These are phyloP conservation scores for Corinectria fuckeliana DNA, from an alignment of 2,329 filamentous ascomycete genomes.

Conservation along the genomic window DNA sequence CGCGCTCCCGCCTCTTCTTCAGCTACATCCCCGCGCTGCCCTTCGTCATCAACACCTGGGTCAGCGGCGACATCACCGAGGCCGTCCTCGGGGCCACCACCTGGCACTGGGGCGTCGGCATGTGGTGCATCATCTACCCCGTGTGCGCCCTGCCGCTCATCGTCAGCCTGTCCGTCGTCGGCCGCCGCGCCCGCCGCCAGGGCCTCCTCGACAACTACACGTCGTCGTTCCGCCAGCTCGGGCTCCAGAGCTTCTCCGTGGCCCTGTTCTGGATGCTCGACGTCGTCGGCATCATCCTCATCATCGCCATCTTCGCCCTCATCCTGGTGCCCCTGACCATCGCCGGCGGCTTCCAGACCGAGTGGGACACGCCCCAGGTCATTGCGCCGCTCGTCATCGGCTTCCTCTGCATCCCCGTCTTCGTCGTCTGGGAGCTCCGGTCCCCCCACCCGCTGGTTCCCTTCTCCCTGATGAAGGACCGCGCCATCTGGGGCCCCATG, in stretches of 20 bases:
- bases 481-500: conserved; percentile 68
- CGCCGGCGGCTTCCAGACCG: conserved; percentile 49
- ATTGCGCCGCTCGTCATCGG: conserved; percentile 54
- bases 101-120: conserved; percentile 70
- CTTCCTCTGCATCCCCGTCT: conserved; percentile 56
- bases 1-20: conserved; percentile 67
- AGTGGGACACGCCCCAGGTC: conserved; percentile 48
- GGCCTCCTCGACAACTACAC: conserved; percentile 51
- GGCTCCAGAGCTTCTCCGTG: conserved; percentile 41
- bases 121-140: conserved; percentile 70
- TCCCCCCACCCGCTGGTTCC: conserved; percentile 63
- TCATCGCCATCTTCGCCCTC: conserved; percentile 55
- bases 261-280: conserved; percentile 57
- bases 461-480: conserved; percentile 66
- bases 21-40: conserved; percentile 67
- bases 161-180: conserved; percentile 56
- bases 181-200: conserved; percentile 57
- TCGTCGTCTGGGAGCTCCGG: conserved; percentile 56
- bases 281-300: conserved; percentile 51
- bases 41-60: conserved; percentile 71
- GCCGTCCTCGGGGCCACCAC: conserved; percentile 55
- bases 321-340: conserved; percentile 54
- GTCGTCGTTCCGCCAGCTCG: conserved; percentile 43
- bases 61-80: conserved; percentile 62
- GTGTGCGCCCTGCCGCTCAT: conserved; percentile 64